These are phyloP conservation scores for Leccinellum albellum DNA, from an alignment of 768 basidiomycete genomes.

Conservation along the genomic window DNA sequence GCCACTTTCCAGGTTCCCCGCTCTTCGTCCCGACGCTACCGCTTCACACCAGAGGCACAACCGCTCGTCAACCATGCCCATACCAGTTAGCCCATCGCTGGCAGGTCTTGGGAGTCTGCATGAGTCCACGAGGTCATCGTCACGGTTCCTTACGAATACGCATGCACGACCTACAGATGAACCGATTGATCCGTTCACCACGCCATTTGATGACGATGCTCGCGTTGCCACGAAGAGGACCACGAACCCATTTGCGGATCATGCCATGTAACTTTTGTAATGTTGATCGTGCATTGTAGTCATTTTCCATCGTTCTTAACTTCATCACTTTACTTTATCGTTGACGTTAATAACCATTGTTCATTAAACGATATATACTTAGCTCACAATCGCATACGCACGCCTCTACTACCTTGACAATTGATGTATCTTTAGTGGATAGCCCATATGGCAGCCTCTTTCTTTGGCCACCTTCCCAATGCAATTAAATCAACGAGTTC, in stretches of 20 bases:
- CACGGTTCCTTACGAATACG: constrained; percentile 42
- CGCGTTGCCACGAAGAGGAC: constrained; percentile 40
- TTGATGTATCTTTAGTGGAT: constrained; percentile 27
- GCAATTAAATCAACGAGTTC: neutral
- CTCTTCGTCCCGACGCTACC: constrained; percentile 2
- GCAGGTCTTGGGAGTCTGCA: constrained; percentile 17
- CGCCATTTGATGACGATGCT: constrained; percentile 77
- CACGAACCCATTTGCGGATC: constrained; percentile 49
- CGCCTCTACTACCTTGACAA: neutral
- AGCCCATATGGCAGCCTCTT: neutral
- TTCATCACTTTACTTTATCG: constrained; percentile 8
- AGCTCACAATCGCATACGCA: constrained; percentile 4
- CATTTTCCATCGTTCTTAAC: neutral
- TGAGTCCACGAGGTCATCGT: constrained; percentile 35
- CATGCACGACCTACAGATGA: constrained; percentile 37
- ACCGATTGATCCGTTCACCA: constrained; percentile 56
- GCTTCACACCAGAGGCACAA: constrained; percentile 17
- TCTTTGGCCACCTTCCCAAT: neutral
- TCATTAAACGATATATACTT: constrained; percentile 10
- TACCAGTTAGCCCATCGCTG: constrained; percentile 11
- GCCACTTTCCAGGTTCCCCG: constrained; percentile 15
- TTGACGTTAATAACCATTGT: constrained; percentile 10
- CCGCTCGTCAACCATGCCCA: constrained; percentile 21
- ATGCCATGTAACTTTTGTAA: constrained; percentile 28
- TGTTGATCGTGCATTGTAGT: neutral